These are phyloP conservation scores for Huntiella bhutanensis DNA, from an alignment of 2,329 filamentous ascomycete species.

Conservation along the genomic window DNA sequence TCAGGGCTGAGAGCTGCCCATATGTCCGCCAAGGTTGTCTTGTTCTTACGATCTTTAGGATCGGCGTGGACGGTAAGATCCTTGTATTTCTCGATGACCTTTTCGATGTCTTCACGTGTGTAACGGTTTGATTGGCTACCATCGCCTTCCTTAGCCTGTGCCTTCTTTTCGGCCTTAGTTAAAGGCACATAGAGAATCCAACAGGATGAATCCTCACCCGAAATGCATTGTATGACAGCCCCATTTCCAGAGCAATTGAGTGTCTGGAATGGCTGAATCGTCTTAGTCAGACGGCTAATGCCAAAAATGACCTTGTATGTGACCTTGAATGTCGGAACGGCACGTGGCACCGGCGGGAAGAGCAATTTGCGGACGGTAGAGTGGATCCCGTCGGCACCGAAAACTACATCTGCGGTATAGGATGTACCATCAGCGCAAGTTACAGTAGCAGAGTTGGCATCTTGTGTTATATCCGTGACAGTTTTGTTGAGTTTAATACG, in stretches of 20 bases:
- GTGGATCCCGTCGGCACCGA: conserved; percentile 25
- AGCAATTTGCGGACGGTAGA: conserved; percentile 17
- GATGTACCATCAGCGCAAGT: conserved; percentile 19
- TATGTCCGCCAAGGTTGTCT: conserved; percentile 1
- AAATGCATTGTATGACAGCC: not conserved
- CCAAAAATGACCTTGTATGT: conserved; percentile 1
- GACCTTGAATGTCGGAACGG: not conserved
- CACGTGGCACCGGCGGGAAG: not conserved
- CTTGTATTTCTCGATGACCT: not conserved
- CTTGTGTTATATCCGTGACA: conserved; percentile 12
- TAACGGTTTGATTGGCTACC: not conserved
- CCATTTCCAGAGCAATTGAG: not conserved
- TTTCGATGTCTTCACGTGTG: not conserved
- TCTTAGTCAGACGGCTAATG: not conserved
- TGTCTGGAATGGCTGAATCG: not conserved
- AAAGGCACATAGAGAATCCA: conserved; percentile 7
- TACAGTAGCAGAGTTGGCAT: conserved; percentile 16
- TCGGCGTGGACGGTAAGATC: not conserved
- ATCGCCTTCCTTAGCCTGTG: not conserved
- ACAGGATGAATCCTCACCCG: not conserved
- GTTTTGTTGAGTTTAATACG: conserved; percentile 13
- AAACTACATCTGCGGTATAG: conserved; percentile 20
- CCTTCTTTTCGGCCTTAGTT: not conserved
- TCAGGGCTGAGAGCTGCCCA: conserved; percentile 1
- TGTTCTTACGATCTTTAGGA: not conserved